These are phyloP conservation scores for Handroanthus guayacan DNA, from an alignment of 257 asterid species.

Conservation along the genomic window DNA sequence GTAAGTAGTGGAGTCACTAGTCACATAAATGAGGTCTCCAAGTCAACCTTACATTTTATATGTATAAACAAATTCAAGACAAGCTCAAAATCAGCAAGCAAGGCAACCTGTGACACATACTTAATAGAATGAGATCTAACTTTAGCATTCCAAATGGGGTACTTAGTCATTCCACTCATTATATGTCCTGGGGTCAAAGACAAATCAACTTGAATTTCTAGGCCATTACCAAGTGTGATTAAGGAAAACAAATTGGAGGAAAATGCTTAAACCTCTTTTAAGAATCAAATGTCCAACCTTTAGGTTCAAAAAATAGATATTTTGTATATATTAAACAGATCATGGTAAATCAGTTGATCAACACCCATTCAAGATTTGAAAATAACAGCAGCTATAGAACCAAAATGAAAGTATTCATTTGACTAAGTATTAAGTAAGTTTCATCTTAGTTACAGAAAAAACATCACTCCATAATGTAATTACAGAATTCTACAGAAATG, in stretches of 20 bases:
- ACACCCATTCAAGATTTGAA: not conserved
- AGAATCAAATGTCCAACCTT: not conserved
- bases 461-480: not conserved
- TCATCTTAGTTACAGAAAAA: too few relatives aligned
- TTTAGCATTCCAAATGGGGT: not conserved
- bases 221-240: not conserved
- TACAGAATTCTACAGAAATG: not conserved
- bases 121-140: not conserved
- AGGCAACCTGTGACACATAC: not conserved
- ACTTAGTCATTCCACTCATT: not conserved
- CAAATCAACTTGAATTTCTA: not conserved
- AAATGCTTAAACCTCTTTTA: not conserved
- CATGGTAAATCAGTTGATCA: not conserved
- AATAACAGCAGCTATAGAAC: too few relatives aligned
- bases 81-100: not conserved
- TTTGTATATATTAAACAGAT: not conserved
- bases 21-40: not conserved
- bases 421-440: too few relatives aligned
- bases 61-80: not conserved
- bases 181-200: not conserved
- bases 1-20: not conserved
- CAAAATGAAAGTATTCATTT: too few relatives aligned
- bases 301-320: not conserved
- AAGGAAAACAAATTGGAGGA: not conserved
- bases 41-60: not conserved